Conservation (phyloP, 129 eudicot genomes). For the Saussurea involucrata region DNA sequence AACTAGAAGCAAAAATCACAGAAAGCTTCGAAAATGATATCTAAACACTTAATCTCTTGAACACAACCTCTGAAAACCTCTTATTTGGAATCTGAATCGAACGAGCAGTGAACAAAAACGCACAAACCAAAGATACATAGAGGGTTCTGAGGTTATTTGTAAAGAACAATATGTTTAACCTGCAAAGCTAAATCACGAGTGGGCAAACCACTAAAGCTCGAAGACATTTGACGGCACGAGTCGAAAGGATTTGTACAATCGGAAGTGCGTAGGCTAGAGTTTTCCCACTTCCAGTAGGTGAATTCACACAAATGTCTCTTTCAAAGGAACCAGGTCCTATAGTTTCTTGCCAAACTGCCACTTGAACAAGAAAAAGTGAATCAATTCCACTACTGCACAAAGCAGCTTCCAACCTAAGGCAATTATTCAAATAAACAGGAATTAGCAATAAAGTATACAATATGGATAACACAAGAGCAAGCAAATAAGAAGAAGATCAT, state of each 20-base stretch:
- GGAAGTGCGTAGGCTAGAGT: slow-evolving; percentile 86
- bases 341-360: slow-evolving; percentile 92
- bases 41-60: too few species aligned
- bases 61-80: too few species aligned
- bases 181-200: slow-evolving; percentile 91
- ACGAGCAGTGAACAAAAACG: too few species aligned
- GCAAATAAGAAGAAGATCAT: neutral
- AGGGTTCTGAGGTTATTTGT: neutral
- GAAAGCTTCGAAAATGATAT: too few species aligned
- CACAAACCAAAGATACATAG: too few species aligned
- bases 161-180: slow-evolving; percentile 37
- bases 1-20: too few species aligned
- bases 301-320: slow-evolving; percentile 78
- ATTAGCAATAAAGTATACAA: neutral
- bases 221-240: slow-evolving; percentile 66
- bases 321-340: slow-evolving; percentile 86
- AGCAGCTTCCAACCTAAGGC: slow-evolving; percentile 56
- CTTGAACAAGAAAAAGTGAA: slow-evolving; percentile 87
- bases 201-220: slow-evolving; percentile 88
- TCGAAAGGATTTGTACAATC: slow-evolving; percentile 75
- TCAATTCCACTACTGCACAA: slow-evolving; percentile 45
- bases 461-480: neutral
- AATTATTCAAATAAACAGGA: neutral
- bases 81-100: too few species aligned
- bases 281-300: slow-evolving; percentile 97